A percentile compares a stretch with the other conserved stretches of the same genome.
Conservation (phyloP, 371 early-diverging fungal genomes). For the Syncephalastrum racemosum region DNA sequence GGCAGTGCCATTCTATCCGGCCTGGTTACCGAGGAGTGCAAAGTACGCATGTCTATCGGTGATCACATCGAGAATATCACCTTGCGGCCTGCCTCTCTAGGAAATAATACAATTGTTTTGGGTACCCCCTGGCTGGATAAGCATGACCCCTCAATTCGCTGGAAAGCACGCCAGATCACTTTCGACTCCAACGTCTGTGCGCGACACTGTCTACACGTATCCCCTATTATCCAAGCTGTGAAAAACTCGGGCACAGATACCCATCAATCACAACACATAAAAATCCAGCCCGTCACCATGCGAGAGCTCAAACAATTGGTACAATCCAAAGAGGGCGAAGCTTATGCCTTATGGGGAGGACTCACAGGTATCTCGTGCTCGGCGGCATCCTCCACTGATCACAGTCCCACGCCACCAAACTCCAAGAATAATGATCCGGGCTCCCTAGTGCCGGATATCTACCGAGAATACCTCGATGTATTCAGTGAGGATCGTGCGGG, state of each 20-base stretch:
- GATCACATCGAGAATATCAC: constrained; percentile 4
- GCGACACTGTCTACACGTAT: neutral
- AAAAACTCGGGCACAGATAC: no score
- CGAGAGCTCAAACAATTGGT: no score
- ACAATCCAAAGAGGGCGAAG: no score
- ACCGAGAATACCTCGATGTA: constrained; percentile 17
- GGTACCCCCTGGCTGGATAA: constrained; percentile 13
- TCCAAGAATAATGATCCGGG: no score
- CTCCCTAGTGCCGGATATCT: constrained; percentile 21
- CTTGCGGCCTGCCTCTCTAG: neutral
- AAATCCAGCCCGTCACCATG: no score
- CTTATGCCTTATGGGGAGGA: no score
- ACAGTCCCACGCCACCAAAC: no score
- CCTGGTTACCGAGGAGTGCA: constrained; percentile 2
- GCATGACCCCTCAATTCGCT: constrained; percentile 7
- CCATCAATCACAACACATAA: no score
- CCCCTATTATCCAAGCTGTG: neutral
- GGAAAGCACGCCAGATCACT: neutral
- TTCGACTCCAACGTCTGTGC: neutral
- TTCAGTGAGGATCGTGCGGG: constrained; percentile 18
- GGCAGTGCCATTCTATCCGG: constrained; percentile 10
- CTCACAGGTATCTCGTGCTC: no score
- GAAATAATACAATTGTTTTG: constrained; percentile 11
- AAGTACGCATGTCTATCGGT: neutral
- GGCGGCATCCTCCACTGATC: no score